Evolutionary conservation across 176 grass and related monocot genomes (phyloP), one percentile per base, ranked within the genome.

Genomic region (Paspalum notatum): DNA sequence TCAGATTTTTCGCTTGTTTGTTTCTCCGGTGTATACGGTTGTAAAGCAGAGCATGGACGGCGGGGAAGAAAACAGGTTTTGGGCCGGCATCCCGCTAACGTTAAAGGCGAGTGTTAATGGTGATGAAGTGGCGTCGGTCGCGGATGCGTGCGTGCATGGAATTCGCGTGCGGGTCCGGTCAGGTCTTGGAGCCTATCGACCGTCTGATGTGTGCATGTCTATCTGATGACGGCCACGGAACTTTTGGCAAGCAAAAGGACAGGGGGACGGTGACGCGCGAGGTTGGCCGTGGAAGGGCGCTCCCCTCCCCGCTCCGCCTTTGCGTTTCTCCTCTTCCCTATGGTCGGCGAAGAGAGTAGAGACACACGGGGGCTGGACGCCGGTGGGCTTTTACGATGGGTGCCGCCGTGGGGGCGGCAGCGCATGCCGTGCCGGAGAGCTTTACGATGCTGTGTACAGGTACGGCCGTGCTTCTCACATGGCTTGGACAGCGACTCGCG

Each of bases 1-100:
- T 79, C 22, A 16, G 16, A 26, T 44, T 18, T 68, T 44, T n/a
- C n/a, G 69, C 72, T 66, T 67, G 14, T 47, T 74, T 73, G 65
- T 68, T 40, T 47, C n/a, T 16, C 15, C 22, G 27, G 68, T 43
- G 43, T 9, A 75, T 77, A 49, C 11, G 32, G 32, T 62, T 72
- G 80, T 74, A 74, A 43, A 32, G 21, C 20, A 12, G 14, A 32
- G 21, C 20, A 12, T 9, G 26, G 22, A 66, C 63, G 66, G 6
- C 18, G 41, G 26, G 2, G 53, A 45, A 44, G 46, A 40, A 67
- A 40, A 18, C 59, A 24, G 62, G 26, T 32, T 55, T 58, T 49
- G 25, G 25, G 43, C 16, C 32, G 32, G 32, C 32, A 2, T 32
- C 2, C 43, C 7, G 27, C 5, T 44, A 9, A 8, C 37, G 62